Percentiles rank a stretch among this genome's conserved stretches.
These are phyloP conservation scores for Oemleria cerasiformis DNA, from an alignment of 306 rosid genomes.

Conservation along the genomic window DNA sequence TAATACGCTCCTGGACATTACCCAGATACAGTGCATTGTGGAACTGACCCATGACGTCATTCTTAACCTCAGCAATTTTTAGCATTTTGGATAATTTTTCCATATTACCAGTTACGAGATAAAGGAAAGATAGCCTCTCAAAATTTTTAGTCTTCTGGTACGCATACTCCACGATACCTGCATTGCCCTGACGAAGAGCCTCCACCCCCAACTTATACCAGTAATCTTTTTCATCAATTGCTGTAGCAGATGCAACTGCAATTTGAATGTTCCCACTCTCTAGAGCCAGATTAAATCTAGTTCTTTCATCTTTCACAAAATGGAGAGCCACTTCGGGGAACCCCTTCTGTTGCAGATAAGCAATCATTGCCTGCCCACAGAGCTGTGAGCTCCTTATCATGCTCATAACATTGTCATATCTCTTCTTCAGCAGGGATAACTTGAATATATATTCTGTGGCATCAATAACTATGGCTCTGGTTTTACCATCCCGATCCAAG, in stretches of 20 bases:
- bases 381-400: constrained; percentile 90
- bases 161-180: constrained; percentile 90
- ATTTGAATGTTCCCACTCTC: constrained; percentile 95
- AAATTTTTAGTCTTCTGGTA: constrained; percentile 92
- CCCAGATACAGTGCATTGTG: constrained; percentile 91
- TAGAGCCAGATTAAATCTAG: constrained; percentile 81
- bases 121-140: constrained; percentile 89
- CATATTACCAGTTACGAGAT: constrained; percentile 77
- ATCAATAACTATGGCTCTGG: constrained; percentile 61
- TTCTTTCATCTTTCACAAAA: constrained; percentile 91
- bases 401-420: constrained; percentile 82
- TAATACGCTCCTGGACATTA: constrained; percentile 69
- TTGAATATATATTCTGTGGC: constrained; percentile 85
- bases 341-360: constrained; percentile 94
- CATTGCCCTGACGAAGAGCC: constrained; percentile 94
- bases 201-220: constrained; percentile 91
- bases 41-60: constrained; percentile 97
- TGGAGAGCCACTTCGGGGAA: constrained; percentile 96
- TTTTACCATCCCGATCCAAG: constrained; percentile 94
- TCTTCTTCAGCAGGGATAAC: constrained; percentile 72
- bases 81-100: constrained; percentile 91
- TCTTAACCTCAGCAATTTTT: constrained; percentile 92
- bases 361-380: constrained; percentile 93
- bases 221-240: constrained; percentile 90
- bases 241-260: constrained; percentile 90